These are phyloP conservation scores for Malassezia furfur DNA, from an alignment of 1,284 basidiomycete genomes.

Conservation along the genomic window DNA sequence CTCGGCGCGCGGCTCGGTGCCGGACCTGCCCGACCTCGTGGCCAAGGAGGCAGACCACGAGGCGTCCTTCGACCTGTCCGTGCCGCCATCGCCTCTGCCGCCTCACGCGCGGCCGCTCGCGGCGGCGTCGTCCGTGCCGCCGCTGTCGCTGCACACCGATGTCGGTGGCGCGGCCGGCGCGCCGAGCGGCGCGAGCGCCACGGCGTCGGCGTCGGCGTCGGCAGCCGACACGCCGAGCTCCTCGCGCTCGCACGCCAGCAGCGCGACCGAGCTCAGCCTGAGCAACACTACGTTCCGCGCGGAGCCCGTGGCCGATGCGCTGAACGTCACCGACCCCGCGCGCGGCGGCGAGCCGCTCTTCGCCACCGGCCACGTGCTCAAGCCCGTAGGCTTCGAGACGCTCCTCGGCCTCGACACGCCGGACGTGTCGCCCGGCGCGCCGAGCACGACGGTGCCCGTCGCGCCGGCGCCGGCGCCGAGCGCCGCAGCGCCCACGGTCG, in stretches of 20 bases:
- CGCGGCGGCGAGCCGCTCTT: background rate
- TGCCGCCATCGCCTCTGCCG: background rate
- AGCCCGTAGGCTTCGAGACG: constrained; percentile 3
- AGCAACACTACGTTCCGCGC: constrained; percentile 4
- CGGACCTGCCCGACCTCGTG: background rate
- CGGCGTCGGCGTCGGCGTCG: background rate
- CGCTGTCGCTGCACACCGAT: background rate
- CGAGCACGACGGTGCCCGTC: background rate
- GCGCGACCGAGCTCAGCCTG: constrained; percentile 1
- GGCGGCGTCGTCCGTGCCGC: background rate
- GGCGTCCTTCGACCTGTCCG: background rate
- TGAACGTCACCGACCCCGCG: background rate
- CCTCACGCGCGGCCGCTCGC: background rate
- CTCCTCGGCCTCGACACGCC: background rate
- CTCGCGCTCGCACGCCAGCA: background rate
- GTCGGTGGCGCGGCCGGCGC: too few relatives aligned
- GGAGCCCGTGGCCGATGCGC: background rate
- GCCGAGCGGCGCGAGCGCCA: background rate
- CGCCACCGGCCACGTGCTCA: background rate
- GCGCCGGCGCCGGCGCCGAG: background rate
- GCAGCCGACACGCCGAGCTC: background rate
- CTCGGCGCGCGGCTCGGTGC: background rate
- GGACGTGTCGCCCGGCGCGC: background rate
- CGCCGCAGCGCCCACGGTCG: background rate
- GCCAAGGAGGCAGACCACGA: background rate